Percentiles rank a stretch among this genome's conserved stretches.
phyloP scores from a whole-genome alignment of 192 early-diverging fungal species.

The Jimgerdemannia flammicorona region DNA sequence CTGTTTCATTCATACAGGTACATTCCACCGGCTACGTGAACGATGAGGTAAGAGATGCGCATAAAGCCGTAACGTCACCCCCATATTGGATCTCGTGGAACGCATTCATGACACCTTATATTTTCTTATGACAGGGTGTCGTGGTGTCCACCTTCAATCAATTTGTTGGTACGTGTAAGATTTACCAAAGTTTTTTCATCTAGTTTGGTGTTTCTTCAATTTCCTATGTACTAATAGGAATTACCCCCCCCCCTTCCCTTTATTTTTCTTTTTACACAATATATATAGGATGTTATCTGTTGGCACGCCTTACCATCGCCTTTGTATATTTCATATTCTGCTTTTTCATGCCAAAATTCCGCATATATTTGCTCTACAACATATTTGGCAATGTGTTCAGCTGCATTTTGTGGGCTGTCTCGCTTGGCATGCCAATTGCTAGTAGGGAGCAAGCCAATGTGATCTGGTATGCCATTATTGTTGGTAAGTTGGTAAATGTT shows the following conservation, averaged over 20 bases:
- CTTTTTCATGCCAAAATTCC: not conserved
- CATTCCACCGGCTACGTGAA: not conserved
- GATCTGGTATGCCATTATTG: not conserved
- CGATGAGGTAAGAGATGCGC: not conserved
- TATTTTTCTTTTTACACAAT: not conserved
- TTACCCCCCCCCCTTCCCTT: not conserved
- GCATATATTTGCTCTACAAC: not conserved
- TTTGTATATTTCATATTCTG: not conserved
- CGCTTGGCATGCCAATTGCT: not conserved
- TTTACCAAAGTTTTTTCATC: too few species aligned
- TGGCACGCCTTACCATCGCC: not conserved
- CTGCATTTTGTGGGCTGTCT: not conserved
- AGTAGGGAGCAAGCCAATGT: not conserved
- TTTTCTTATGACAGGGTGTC: not conserved
- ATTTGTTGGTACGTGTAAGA: not conserved
- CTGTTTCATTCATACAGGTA: not conserved
- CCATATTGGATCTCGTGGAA: not conserved
- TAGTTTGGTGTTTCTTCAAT: too few species aligned
- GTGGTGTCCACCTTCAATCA: not conserved
- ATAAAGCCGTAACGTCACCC: too few species aligned
- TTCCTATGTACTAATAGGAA: too few species aligned
- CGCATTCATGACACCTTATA: not conserved
- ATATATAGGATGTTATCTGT: not conserved
- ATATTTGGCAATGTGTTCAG: not conserved
- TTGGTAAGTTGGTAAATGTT: not conserved